A percentile compares a stretch with the other conserved stretches of the same genome.
phyloP scores from a whole-genome alignment of 176 grass and related monocot genomes.

The Avena sativa region DNA sequence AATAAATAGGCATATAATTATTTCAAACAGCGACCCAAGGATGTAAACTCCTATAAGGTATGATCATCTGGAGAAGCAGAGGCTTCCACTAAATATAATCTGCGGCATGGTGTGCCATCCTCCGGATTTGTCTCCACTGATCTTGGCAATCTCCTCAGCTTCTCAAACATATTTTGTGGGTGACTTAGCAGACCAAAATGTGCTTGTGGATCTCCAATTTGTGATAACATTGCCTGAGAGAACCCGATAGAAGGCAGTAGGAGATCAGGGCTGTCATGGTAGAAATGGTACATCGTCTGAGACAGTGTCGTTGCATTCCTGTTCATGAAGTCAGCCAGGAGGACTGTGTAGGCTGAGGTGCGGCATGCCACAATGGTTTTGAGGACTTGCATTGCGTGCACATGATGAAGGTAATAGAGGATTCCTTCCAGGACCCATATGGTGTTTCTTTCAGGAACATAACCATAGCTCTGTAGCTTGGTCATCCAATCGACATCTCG shows the following conservation, averaged over 20 bases:
- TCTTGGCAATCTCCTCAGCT: conserved; percentile 83
- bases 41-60: conserved; percentile 36
- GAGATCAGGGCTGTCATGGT: conserved; percentile 87
- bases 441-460: conserved; percentile 71
- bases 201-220: conserved; percentile 87
- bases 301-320: conserved; percentile 69
- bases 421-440: conserved; percentile 98
- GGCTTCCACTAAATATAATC: conserved; percentile 91
- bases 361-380: conserved; percentile 61
- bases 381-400: conserved; percentile 81
- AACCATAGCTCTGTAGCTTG: conserved; percentile 74
- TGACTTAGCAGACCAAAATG: conserved; percentile 86
- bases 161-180: conserved; percentile 92
- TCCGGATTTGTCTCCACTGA: conserved; percentile 72
- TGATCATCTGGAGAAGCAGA: conserved; percentile 57
- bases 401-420: conserved; percentile 80
- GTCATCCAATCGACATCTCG: conserved; percentile 71
- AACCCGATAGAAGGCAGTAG: conserved; percentile 80
- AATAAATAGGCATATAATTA: conserved; percentile 33
- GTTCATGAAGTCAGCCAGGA: conserved; percentile 96
- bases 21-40: conserved; percentile 33
- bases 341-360: conserved; percentile 40
- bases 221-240: conserved; percentile 66
- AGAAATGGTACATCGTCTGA: conserved; percentile 78
- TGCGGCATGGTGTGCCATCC: conserved; percentile 83